Base-by-base conservation (phyloP, 2,329 filamentous ascomycete genomes). In the Botrytis tulipae region DNA sequence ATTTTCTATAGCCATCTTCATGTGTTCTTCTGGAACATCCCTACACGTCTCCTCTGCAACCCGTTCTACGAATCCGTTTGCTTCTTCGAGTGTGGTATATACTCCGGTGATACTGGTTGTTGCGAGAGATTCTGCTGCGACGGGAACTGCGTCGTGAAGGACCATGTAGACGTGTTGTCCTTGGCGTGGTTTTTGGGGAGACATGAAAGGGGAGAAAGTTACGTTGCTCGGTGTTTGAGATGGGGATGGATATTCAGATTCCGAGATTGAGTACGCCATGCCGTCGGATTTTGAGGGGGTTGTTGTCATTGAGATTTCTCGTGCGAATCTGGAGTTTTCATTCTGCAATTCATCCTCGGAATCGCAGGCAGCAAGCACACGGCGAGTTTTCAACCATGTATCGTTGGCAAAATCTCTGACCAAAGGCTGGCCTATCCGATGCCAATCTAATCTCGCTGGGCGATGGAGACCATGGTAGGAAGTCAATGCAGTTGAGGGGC, bases 371-470 rank as follows among this genome's bases (percentile, higher is more conserved):
- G 66, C 66, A 68, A 57, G 48, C 16, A n/a, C 48, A 42, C n/a
- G 48, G 9, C 66, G 66, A 2, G 51, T 22, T 16, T 68, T 68
- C 18, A 68, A 12, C 66, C 66, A 68, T 8, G 29, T 18, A 57
- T 68, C 66, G 10, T 68, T 68, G 35, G 66, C 16, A 10, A 42
- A 42, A 18, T 42, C 14, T 20, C 22, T 44, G n/a, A 2, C 10
- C 35, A 57, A 51, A 42, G 66, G 37, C 20, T 42, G 48, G 12
- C 37, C 66, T 25, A 32, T 57, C 7, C 20, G 25, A 32, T 68
- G 25, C 66, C 66, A 68, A 20, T 68, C 48, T 25, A 68, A 68
- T 12, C 66, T 68, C 48, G 66, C 48, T 22, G 66, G 66, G 14
- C 48, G n/a, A 68, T 68, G 48, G 18, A 68, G 35, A 25, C 37